Conservation (phyloP, 179 eudicot genomes). For the Pouteria campechiana region DNA sequence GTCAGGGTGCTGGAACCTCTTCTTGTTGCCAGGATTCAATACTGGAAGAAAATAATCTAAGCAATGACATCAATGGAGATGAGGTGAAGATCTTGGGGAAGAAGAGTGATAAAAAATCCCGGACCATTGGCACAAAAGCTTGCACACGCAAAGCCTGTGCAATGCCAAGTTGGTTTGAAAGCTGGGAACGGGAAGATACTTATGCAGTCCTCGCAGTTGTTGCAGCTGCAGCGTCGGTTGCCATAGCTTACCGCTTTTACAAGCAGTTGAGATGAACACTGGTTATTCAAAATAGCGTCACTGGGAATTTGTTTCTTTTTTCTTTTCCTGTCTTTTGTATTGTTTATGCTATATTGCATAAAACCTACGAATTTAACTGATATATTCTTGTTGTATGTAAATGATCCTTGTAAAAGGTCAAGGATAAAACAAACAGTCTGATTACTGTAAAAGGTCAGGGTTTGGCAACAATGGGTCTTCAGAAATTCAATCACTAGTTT, state of each 20-base stretch:
- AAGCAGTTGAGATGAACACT: constrained; percentile 36
- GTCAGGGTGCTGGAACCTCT: constrained; percentile 40
- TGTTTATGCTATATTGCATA: no score
- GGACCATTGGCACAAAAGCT: constrained; percentile 30
- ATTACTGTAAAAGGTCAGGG: no score
- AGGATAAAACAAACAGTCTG: no score
- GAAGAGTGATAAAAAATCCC: constrained; percentile 24
- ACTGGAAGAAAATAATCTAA: constrained; percentile 12
- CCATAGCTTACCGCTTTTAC: constrained; percentile 61
- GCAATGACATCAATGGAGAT: constrained; percentile 7
- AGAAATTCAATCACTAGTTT: no score
- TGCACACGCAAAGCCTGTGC: constrained; percentile 45
- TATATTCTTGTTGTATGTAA: no score
- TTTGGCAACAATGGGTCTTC: no score
- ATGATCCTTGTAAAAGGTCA: no score
- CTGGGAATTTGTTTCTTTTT: no score
- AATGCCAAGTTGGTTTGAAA: constrained; percentile 82
- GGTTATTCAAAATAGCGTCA: no score
- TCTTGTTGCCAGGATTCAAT: constrained; percentile 41
- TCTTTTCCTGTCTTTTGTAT: no score
- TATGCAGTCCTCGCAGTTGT: constrained; percentile 73
- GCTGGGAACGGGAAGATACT: constrained; percentile 89
- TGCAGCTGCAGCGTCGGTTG: constrained; percentile 72
- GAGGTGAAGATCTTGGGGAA: constrained; percentile 29
- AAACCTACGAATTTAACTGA: no score